Evolutionary conservation across 768 basidiomycete species (phyloP), one percentile per base, ranked within the genome.

Genomic region (Piloderma croceum): DNA sequence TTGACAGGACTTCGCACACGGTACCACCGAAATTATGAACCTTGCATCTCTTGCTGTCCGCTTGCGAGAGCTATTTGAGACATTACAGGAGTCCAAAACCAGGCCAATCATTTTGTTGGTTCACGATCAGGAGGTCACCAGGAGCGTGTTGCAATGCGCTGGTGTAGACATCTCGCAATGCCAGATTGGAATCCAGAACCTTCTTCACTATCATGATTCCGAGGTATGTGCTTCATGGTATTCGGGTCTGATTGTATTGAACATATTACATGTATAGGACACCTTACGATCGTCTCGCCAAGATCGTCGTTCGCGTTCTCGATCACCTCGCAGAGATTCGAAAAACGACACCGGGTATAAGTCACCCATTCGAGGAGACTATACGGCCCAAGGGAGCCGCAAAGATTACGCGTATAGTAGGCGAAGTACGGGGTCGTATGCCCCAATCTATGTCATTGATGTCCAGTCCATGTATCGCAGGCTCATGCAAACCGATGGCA

Each of bases 41-140:
- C 10, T 10, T 15, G 10, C 29, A 15, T 31, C 29, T 10, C 10
- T 31, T 15, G 10, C 50, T 18, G 7, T 32, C 10, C 53, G 48
- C 1, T 29, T 53, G 36, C 51, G 55, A 33, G 31, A 36, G 3
- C 22, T 62, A 10, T 48, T 67, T 17, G 21, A n/a, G 17, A 6
- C 50, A 53, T 11, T 51, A 55, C 24, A n/a, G n/a, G n/a, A n/a
- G n/a, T n/a, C n/a, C n/a, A 34, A 46, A 6, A 32, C 24, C 4
- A 18, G 35, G 3, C 74, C 76, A 0, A 51, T 68, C 36, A 48
- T 79, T 19, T 52, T 80, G 5, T 63, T 81, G 6, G 71, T 78
- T 3, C 62, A 71, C 31, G 60, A 71, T 20, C 61, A 68, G 42
- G 52, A 63, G 29, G 53, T 66, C 45, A 63, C 71, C 0, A 48